These are phyloP conservation scores for Vaccinium darrowii DNA, from an alignment of 148 eudicot genomes.

Conservation along the genomic window DNA sequence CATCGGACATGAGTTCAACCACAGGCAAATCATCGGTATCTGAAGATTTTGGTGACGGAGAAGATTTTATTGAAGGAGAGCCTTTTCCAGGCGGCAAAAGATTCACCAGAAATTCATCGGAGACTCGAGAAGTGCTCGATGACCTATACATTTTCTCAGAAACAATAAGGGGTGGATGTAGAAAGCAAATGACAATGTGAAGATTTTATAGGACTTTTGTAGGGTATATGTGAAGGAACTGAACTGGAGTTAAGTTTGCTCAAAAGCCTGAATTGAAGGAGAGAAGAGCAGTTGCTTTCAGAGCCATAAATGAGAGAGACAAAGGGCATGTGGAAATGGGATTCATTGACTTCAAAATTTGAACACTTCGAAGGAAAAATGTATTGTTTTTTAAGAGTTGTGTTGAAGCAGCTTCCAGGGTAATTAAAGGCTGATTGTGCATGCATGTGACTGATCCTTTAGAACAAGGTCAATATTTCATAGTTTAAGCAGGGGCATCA, in stretches of 20 bases:
- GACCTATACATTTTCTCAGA: constrained; percentile 39
- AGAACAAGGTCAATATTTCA: background rate
- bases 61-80: constrained; percentile 10
- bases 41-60: constrained; percentile 12
- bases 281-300: background rate
- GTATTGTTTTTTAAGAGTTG: background rate
- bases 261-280: constrained; percentile 12
- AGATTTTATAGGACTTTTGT: background rate
- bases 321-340: background rate
- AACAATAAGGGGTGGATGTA: background rate
- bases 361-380: background rate
- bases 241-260: background rate
- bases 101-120: constrained; percentile 41
- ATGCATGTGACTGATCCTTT: background rate
- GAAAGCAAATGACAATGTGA: background rate
- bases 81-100: constrained; percentile 24
- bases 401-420: background rate
- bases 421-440: background rate
- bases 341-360: background rate
- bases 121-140: constrained; percentile 27
- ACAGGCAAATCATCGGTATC: constrained; percentile 24
- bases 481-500: background rate
- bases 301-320: background rate
- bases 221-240: background rate
- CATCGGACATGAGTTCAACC: constrained; percentile 17